Percentiles rank a stretch among this genome's conserved stretches.
Conservation (phyloP, 345 rosid species). For the Hypericum androsaemum region DNA sequence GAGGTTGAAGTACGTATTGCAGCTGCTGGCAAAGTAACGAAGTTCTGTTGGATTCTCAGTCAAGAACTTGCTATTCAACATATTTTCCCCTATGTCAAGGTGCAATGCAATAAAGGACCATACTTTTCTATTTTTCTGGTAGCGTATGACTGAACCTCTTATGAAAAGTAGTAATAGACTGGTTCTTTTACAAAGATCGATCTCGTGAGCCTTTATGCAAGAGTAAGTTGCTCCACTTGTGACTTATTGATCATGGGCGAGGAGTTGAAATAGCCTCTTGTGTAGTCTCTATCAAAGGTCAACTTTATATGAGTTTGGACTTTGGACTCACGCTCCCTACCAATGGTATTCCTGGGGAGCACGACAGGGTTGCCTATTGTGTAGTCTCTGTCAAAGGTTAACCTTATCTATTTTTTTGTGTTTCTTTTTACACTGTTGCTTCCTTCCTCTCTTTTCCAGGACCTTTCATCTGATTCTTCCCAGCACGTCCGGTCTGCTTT, state of each 20-base stretch:
- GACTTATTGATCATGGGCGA: no score
- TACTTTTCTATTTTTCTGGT: background rate
- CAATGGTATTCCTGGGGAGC: background rate
- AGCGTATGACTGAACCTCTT: no score
- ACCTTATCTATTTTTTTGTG: no score
- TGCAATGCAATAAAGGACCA: constrained; percentile 12
- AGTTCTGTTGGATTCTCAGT: constrained; percentile 76
- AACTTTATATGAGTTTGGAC: no score
- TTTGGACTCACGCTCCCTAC: no score
- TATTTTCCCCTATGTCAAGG: constrained; percentile 90
- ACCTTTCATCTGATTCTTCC: constrained; percentile 88
- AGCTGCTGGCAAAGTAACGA: constrained; percentile 92
- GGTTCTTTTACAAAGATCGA: background rate
- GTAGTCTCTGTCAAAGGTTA: background rate
- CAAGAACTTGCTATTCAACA: constrained; percentile 80
- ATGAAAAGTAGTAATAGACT: background rate
- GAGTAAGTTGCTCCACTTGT: no score
- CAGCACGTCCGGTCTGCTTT: constrained; percentile 97
- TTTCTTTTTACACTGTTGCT: constrained; percentile 1
- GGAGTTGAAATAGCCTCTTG: no score
- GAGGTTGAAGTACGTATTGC: constrained; percentile 99
- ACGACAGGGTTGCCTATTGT: background rate
- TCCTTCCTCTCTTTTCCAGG: constrained; percentile 35
- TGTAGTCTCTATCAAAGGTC: no score
- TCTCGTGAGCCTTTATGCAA: no score